phyloP scores from a whole-genome alignment of 768 basidiomycete species.

The Lactarius quietus region DNA sequence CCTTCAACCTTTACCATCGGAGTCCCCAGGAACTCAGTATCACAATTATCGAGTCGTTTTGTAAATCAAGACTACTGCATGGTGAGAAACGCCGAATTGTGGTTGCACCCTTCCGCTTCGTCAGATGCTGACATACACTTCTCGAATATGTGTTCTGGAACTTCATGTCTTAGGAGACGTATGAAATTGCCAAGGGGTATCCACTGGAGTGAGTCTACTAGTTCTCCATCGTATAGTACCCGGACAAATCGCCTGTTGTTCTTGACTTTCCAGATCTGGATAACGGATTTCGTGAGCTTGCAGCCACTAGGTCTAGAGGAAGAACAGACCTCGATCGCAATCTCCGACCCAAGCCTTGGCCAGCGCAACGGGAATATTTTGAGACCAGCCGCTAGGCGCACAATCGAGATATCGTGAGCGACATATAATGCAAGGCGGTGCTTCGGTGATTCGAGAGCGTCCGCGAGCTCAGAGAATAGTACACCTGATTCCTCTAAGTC shows the following conservation, averaged over 20 bases:
- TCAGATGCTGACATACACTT: conserved; percentile 18
- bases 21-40: neutral
- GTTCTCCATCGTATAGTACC: conserved; percentile 42
- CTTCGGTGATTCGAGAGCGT: conserved; percentile 34
- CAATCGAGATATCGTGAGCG: conserved; percentile 45
- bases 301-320: neutral
- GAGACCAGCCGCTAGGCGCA: conserved; percentile 36
- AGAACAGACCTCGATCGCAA: conserved; percentile 41
- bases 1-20: neutral
- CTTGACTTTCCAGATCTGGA: conserved; percentile 38
- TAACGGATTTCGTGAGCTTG: neutral
- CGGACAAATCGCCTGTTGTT: conserved; percentile 35
- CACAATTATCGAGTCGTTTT: neutral
- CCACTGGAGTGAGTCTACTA: conserved; percentile 38
- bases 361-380: conserved; percentile 37
- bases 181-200: conserved; percentile 36
- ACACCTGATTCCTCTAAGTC: conserved; percentile 35
- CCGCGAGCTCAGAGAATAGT: conserved; percentile 43
- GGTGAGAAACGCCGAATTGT: neutral
- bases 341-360: conserved; percentile 45
- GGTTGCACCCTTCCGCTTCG: neutral
- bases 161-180: conserved; percentile 31
- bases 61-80: conserved; percentile 1
- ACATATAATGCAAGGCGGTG: conserved; percentile 40
- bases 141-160: conserved; percentile 35